Conservation (phyloP, 345 rosid species). For the Garcia nutans region DNA sequence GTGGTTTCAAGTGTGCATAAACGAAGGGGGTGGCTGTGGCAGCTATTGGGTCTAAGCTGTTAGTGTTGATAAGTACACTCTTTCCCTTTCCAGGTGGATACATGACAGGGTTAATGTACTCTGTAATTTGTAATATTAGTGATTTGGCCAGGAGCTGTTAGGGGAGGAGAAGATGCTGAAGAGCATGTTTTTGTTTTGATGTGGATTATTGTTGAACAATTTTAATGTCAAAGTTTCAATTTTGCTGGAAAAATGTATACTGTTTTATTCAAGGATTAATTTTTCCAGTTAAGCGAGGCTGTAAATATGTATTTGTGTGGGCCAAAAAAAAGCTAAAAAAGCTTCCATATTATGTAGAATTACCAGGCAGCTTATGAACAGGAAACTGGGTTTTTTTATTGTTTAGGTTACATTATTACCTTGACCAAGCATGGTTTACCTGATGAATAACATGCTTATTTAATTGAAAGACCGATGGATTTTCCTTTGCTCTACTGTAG, state of each 20-base stretch:
- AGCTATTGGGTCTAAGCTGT: neutral
- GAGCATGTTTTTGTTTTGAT: conserved; percentile 1
- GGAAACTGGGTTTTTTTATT: too few relatives aligned
- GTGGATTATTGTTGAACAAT: neutral
- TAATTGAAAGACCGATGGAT: too few relatives aligned
- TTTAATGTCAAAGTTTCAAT: conserved; percentile 11
- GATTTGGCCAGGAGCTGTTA: neutral
- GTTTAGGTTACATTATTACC: too few relatives aligned
- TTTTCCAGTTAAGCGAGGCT: neutral
- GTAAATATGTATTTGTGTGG: too few relatives aligned
- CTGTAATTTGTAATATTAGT: conserved; percentile 11
- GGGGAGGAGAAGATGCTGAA: neutral
- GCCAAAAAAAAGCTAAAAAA: too few relatives aligned
- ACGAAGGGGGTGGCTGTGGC: neutral
- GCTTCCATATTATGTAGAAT: too few relatives aligned
- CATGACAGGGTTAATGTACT: neutral
- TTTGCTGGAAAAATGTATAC: conserved; percentile 6
- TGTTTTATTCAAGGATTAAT: neutral
- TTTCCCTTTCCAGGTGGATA: neutral
- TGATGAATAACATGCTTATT: too few relatives aligned
- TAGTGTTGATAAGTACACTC: neutral
- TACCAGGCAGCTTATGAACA: too few relatives aligned
- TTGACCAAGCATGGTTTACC: too few relatives aligned
- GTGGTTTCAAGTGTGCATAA: conserved; percentile 14
- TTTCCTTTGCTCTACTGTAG: too few relatives aligned